Base-by-base conservation (phyloP, 768 basidiomycete species). In the Rhodotorula graminis region DNA sequence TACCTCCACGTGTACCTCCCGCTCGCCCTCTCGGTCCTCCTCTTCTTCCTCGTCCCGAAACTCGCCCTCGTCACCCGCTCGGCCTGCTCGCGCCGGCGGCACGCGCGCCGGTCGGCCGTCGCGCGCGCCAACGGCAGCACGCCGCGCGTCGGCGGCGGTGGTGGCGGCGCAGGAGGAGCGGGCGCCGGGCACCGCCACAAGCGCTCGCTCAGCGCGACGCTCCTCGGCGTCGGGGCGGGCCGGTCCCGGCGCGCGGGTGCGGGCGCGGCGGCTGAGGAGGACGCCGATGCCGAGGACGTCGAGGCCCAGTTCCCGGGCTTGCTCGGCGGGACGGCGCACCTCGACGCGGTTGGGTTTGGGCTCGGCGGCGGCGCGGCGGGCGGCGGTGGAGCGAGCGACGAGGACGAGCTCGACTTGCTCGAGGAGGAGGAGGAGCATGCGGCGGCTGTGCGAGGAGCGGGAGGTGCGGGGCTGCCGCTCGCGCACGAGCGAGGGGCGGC, bases 1-100 rank as follows among this genome's bases (percentile, higher is more conserved):
- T 96, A 93, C 81, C 80, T 88, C 55, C 81, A 84, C 64, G 69
- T 82, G 40, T 78, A 76, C 66, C 72, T 87, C 46, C 64, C 89
- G n/a, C 88, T 89, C 47, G 79, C 10, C 63, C 79, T 63, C 50
- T 76, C 82, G 21, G 27, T 68, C 53, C 52, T 71, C 61, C 15
- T 29, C 33, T 33, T 66, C 40, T 59, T 82, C 61, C 49, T 82
- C 61, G 49, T 70, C 19, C 75, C 78, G 29, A 72, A 75, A 52
- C 49, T 72, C 53, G 55, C 55, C 19, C 23, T 10, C 40, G 49
- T 46, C 29, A 37, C 50, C n/a, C 49, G 65, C 33, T 7, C 61
- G 2, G 47, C 33, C 2, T 2, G 50, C 10, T 1, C 12, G 19
- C 29, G 58, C 23, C 14, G 44, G 0, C 23, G 31, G 3, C 15